phyloP scores from a whole-genome alignment of 495 filamentous ascomycete genomes.

The Aspergillus olivimuriae region DNA sequence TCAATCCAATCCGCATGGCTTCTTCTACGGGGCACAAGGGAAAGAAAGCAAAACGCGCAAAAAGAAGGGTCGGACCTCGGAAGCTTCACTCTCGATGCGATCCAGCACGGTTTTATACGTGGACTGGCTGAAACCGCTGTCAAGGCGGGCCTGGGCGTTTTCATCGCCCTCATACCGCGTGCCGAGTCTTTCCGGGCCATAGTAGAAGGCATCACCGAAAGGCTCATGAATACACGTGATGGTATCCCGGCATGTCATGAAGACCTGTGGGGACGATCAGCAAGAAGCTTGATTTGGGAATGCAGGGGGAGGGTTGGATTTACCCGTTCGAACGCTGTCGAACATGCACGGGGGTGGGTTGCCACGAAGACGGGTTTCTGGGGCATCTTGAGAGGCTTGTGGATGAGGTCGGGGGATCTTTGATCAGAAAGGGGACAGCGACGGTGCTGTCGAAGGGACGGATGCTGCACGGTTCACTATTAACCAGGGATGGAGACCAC shows the following conservation, averaged over 20 bases:
- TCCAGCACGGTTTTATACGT: slow-evolving; percentile 75
- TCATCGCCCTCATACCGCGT: slow-evolving; percentile 69
- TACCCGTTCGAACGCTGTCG: slow-evolving; percentile 93
- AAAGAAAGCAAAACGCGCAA: slow-evolving; percentile 12
- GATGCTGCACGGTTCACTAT: slow-evolving; percentile 5
- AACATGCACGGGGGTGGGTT: slow-evolving; percentile 89
- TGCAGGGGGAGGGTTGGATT: slow-evolving; percentile 11
- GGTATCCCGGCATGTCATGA: slow-evolving; percentile 83
- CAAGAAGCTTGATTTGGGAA: neutral
- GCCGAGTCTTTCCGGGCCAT: slow-evolving; percentile 79
- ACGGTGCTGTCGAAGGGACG: neutral
- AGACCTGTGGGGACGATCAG: slow-evolving; percentile 54
- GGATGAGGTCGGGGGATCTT: slow-evolving; percentile 2
- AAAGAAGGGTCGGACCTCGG: slow-evolving; percentile 52
- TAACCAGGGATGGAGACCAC: slow-evolving; percentile 19
- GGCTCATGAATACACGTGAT: slow-evolving; percentile 87
- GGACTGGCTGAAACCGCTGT: slow-evolving; percentile 67
- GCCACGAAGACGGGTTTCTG: slow-evolving; percentile 82
- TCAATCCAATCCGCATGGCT: no score
- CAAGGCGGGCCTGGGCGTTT: slow-evolving; percentile 52
- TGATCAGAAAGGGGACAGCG: neutral
- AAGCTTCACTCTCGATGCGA: slow-evolving; percentile 56
- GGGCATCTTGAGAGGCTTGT: slow-evolving; percentile 48
- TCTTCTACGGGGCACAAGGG: slow-evolving; percentile 2
- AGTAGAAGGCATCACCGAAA: slow-evolving; percentile 96